A percentile compares a stretch with the other conserved stretches of the same genome.
These are phyloP conservation scores for Hortiboletus flavorubellus DNA, from an alignment of 768 basidiomycete species.

Conservation along the genomic window DNA sequence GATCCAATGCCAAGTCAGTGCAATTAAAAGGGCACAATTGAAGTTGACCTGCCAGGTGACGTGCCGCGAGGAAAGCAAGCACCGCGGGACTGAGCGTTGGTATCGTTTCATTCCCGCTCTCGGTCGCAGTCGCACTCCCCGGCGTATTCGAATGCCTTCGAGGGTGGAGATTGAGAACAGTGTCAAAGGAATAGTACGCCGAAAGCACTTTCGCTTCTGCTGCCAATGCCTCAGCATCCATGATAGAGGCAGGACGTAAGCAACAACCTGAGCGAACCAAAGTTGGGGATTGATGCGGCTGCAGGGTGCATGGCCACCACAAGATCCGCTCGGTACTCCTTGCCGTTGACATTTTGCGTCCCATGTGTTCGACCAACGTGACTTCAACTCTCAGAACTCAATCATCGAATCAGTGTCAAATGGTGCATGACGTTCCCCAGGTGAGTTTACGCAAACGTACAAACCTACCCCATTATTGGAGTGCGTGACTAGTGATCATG, in stretches of 20 bases:
- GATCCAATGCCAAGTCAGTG: background rate
- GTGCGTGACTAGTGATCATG: too few species aligned
- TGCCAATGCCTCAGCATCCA: background rate
- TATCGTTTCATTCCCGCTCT: background rate
- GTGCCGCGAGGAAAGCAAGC: constrained; percentile 32
- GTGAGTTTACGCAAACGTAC: too few species aligned
- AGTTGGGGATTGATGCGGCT: too few species aligned
- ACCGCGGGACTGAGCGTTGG: constrained; percentile 38
- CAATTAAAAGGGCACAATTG: background rate
- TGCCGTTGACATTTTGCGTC: too few species aligned
- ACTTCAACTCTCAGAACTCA: too few species aligned
- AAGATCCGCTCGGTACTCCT: too few species aligned
- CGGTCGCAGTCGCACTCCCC: background rate
- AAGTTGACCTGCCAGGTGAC: constrained; percentile 28
- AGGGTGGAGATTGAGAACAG: background rate
- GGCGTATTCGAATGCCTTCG: background rate
- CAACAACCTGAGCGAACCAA: background rate
- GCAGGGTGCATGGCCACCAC: too few species aligned
- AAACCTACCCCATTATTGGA: too few species aligned
- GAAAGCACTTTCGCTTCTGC: background rate
- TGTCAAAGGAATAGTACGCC: background rate
- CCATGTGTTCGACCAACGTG: too few species aligned
- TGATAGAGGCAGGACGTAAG: background rate
- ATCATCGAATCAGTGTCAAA: too few species aligned
- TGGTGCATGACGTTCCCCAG: too few species aligned